Conservation (phyloP, 805 yeast species). For the Kazachstania africana region DNA sequence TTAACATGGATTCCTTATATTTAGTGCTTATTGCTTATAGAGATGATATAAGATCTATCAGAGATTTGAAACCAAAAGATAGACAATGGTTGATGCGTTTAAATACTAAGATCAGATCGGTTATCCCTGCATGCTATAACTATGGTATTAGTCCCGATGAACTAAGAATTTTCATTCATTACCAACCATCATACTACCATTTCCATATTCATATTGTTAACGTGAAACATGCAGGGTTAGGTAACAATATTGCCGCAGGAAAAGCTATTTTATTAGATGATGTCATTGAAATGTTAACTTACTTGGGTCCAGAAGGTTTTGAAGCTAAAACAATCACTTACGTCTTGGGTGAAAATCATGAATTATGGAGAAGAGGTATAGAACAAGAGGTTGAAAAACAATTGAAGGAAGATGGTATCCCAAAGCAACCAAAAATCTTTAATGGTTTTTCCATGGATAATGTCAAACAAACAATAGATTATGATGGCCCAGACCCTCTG, state of each 20-base stretch:
- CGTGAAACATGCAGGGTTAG: constrained; percentile 54
- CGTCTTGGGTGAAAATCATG: constrained; percentile 66
- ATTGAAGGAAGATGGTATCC: constrained; percentile 20
- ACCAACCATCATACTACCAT: constrained; percentile 95
- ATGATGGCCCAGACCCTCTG: too few species aligned
- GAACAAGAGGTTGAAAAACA: constrained; percentile 18
- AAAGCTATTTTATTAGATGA: constrained; percentile 77
- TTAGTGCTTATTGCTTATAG: constrained; percentile 66
- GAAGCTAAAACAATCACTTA: constrained; percentile 48
- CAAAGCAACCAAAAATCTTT: constrained; percentile 9
- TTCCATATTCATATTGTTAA: constrained; percentile 88
- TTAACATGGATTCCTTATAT: constrained; percentile 56
- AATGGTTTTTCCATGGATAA: constrained; percentile 2
- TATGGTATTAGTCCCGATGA: constrained; percentile 37
- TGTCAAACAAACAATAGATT: constrained; percentile 1
- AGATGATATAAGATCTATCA: constrained; percentile 54
- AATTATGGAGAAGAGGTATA: constrained; percentile 44
- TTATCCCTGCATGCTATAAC: constrained; percentile 38
- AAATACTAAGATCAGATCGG: constrained; percentile 32
- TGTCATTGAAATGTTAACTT: constrained; percentile 57
- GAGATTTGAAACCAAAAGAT: constrained; percentile 60
- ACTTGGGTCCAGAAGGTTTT: constrained; percentile 46
- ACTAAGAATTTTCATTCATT: constrained; percentile 73
- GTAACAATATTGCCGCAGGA: constrained; percentile 62
- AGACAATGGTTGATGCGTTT: constrained; percentile 44